Evolutionary conservation across 140 eudicot species (phyloP).

Genomic region (Ambrosia hybrid): DNA sequence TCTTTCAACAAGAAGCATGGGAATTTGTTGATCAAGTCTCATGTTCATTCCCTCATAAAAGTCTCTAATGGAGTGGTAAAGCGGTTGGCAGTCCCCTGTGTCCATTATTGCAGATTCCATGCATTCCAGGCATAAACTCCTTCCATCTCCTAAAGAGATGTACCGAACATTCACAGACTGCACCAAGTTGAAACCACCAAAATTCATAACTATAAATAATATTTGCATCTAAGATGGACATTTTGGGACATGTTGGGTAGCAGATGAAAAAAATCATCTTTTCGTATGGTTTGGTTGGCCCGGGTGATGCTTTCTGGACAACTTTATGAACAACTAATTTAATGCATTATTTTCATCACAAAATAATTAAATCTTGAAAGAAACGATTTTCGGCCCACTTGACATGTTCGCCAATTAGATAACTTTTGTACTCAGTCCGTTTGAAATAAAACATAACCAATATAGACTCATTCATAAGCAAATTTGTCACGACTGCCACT

Average conservation of each 20-base stretch:
- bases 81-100: conserved; percentile 95
- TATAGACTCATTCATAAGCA: not conserved
- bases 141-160: conserved; percentile 86
- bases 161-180: conserved; percentile 85
- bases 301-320: no score
- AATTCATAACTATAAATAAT: not conserved
- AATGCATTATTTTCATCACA: not conserved
- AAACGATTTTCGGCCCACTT: not conserved
- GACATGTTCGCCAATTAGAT: not conserved
- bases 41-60: conserved; percentile 98
- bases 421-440: not conserved
- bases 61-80: conserved; percentile 91
- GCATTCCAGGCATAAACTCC: conserved; percentile 95
- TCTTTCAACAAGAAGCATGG: conserved; percentile 96
- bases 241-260: no score
- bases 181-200: conserved; percentile 12
- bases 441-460: not conserved
- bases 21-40: conserved; percentile 89
- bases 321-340: no score
- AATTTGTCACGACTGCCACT: not conserved
- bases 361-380: not conserved
- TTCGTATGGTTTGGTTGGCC: no score
- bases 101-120: conserved; percentile 99
- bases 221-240: no score
- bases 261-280: no score